phyloP scores from a whole-genome alignment of 2,329 filamentous ascomycete genomes.

The Colletotrichum karsti region DNA sequence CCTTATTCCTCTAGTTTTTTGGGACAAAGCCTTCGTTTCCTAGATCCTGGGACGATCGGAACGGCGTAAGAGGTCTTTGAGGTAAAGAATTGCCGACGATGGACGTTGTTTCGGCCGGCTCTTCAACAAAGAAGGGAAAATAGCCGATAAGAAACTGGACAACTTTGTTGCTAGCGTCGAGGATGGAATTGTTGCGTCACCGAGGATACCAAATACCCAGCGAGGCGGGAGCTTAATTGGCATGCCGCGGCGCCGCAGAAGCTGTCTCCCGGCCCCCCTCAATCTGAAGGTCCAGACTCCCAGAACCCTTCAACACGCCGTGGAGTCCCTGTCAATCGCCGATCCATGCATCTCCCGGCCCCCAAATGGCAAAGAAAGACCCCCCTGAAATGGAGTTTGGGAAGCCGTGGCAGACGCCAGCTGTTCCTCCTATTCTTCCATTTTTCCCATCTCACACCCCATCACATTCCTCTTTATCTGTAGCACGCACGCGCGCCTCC shows the following conservation, averaged over 20 bases:
- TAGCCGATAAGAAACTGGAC: neutral
- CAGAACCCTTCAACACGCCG: neutral
- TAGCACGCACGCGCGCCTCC: neutral
- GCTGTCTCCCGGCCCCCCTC: neutral
- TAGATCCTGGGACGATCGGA: neutral
- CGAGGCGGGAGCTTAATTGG: conserved; percentile 16
- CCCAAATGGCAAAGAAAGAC: conserved; percentile 12
- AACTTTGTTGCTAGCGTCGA: conserved; percentile 7
- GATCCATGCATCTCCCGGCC: conserved; percentile 27
- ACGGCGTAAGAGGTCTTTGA: neutral
- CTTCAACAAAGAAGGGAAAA: neutral
- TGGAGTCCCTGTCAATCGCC: conserved; percentile 18
- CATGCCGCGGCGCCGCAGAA: neutral
- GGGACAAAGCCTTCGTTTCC: neutral
- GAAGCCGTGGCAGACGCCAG: conserved; percentile 22
- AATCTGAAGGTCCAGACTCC: conserved; percentile 1
- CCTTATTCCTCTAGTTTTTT: neutral
- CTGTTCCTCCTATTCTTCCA: conserved; percentile 23
- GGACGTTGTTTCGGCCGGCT: neutral
- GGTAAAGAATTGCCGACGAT: neutral
- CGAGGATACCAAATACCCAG: neutral
- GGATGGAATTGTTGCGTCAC: conserved; percentile 27
- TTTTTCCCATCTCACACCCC: conserved; percentile 16
- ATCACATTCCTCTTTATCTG: conserved; percentile 3
- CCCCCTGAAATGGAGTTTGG: neutral